Base-by-base conservation (phyloP, 2,329 filamentous ascomycete genomes). In the Sodiomyces alkalinus region DNA sequence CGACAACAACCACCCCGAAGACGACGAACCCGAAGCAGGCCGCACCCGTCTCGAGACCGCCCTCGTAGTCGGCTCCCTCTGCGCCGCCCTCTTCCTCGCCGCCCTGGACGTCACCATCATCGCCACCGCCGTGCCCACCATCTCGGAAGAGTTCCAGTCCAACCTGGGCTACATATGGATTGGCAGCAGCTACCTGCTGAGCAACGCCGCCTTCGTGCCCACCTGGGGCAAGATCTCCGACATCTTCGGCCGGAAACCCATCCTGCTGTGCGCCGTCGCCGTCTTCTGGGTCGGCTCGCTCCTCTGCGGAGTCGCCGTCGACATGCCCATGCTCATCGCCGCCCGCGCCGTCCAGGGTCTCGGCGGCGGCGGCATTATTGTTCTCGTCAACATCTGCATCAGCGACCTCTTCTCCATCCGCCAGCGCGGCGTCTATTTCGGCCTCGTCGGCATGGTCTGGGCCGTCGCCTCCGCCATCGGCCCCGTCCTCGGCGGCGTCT, bases 111-210 rank as follows among this genome's bases (percentile, higher is more conserved):
- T 62, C 4, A 73, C 68, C 11, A 73, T 74, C 39, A 56, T 75
- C 17, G 63, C 71, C 2, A 72, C 73, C 0, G 67, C 71, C 1
- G 57, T 76, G 6, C 73, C 73, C 0, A 66, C 66, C 7, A 76
- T 78, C 27, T 55, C 64, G 3, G 46, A 49, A 3, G 58, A 76
- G 17, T 63, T 82, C 20, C 44, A 66, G 26, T 75, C 69, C 17
- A 68, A 65, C 11, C 57, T 68, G 1, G 76, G 75, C 6, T 86
- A 83, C 50, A 72, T 74, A 10, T 86, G 80, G 81, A 78, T 87
- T 34, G 80, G 79, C 1, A 73, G 67, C 17, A 70, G 79, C 0
- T 86, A 79, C 47, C 57, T 83, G 4, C 65, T 86, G 8, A 74
- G 73, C 11, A 72, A 71, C 41, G 73, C 77, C 0, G 73, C 77